Percentiles rank a stretch among this genome's conserved stretches.
These are phyloP conservation scores for Penicillium olsonii DNA, from an alignment of 2,329 filamentous ascomycete genomes.

Conservation along the genomic window DNA sequence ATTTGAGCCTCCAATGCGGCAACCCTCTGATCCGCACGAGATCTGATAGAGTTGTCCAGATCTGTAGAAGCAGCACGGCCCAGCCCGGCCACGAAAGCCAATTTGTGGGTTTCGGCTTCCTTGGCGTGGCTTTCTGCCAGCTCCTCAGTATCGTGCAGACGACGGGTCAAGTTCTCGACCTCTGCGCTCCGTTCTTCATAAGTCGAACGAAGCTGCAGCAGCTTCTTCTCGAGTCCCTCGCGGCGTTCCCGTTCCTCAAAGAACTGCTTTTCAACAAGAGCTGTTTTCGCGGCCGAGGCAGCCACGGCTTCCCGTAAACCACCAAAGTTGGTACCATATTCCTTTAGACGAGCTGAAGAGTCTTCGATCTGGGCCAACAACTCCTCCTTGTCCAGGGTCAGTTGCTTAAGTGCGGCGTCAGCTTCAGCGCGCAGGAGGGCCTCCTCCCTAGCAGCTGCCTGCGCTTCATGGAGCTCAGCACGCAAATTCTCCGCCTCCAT, in stretches of 20 bases:
- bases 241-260: conserved; percentile 74
- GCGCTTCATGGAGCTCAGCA: conserved; percentile 77
- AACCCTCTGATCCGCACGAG: conserved; percentile 58
- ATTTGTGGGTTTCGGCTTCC: conserved; percentile 82
- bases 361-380: conserved; percentile 69
- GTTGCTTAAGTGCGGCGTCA: conserved; percentile 69
- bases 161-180: conserved; percentile 70
- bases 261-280: conserved; percentile 75
- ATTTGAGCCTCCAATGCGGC: conserved; percentile 77
- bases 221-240: conserved; percentile 73
- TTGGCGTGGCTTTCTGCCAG: conserved; percentile 81
- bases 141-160: conserved; percentile 82
- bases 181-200: conserved; percentile 80
- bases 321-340: conserved; percentile 69
- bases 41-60: conserved; percentile 35
- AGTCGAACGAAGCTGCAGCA: conserved; percentile 75
- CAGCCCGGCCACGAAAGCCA: conserved; percentile 79
- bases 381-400: conserved; percentile 85
- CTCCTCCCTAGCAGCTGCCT: conserved; percentile 78
- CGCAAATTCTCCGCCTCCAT: conserved; percentile 83
- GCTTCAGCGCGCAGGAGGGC: conserved; percentile 76
- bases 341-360: conserved; percentile 65
- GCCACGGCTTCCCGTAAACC: conserved; percentile 75
- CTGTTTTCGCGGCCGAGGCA: conserved; percentile 75
- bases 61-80: conserved; percentile 65